These are phyloP conservation scores for Ceratobasidium sp. DNA, from an alignment of 1,284 basidiomycete species.

Conservation along the genomic window DNA sequence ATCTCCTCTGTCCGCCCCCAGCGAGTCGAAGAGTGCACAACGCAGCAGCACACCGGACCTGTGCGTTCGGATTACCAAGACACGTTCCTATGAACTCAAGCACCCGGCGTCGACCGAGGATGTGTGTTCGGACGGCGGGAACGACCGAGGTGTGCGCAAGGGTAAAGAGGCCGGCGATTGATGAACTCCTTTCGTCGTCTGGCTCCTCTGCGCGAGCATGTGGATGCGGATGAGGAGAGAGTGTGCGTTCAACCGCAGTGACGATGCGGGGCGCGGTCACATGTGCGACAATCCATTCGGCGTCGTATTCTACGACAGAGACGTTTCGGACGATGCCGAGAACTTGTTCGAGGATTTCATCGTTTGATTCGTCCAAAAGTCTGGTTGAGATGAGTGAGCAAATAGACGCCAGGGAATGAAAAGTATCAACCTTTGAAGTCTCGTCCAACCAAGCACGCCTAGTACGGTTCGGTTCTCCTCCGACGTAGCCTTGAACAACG, in stretches of 20 bases:
- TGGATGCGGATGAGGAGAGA: not conserved
- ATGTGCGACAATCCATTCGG: slow-evolving; percentile 35
- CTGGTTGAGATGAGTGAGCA: not conserved
- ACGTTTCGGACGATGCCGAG: slow-evolving; percentile 35
- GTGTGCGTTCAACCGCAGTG: slow-evolving; percentile 23
- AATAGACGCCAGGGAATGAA: too few species aligned
- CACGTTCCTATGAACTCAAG: slow-evolving; percentile 19
- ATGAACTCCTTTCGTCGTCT: slow-evolving; percentile 8
- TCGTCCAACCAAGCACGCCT: slow-evolving; percentile 4
- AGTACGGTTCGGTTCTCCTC: slow-evolving; percentile 2
- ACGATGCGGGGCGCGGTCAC: slow-evolving; percentile 10
- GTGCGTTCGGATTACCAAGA: slow-evolving; percentile 10
- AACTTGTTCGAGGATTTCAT: slow-evolving; percentile 26
- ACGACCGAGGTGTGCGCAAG: slow-evolving; percentile 6
- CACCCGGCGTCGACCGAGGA: slow-evolving; percentile 18
- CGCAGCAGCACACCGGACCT: slow-evolving; percentile 23
- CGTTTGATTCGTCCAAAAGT: slow-evolving; percentile 19
- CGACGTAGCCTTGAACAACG: slow-evolving; percentile 18
- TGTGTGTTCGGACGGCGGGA: not conserved
- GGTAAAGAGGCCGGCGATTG: slow-evolving; percentile 21
- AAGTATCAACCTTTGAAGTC: slow-evolving; percentile 16
- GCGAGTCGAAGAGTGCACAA: slow-evolving; percentile 8
- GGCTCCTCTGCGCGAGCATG: not conserved
- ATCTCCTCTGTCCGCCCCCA: not conserved
- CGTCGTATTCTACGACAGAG: slow-evolving; percentile 15